Conservation (phyloP, 176 grass and related monocot genomes). For the Avena eriantha region DNA sequence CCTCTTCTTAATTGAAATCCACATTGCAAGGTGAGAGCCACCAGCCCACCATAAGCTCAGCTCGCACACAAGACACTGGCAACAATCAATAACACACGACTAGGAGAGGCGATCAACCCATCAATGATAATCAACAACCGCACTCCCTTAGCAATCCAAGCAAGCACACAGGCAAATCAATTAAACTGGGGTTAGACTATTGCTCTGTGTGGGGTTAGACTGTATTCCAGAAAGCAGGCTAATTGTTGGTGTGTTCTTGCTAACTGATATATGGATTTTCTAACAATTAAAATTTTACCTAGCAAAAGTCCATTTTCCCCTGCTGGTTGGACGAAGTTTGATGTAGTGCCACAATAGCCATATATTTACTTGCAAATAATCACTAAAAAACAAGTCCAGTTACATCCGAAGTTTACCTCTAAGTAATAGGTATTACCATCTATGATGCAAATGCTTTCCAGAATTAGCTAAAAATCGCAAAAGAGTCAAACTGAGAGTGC, state of each 20-base stretch:
- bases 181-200: no score
- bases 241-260: not conserved
- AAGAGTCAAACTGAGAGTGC: no score
- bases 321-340: constrained; percentile 16
- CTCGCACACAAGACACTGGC: no score
- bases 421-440: no score
- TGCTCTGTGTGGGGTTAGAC: not conserved
- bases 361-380: not conserved
- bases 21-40: not conserved
- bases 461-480: no score
- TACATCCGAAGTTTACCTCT: no score
- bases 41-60: not conserved
- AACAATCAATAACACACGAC: not conserved
- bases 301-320: not conserved
- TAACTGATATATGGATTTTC: not conserved
- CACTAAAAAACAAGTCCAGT: no score
- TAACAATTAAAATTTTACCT: not conserved
- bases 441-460: no score
- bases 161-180: not conserved
- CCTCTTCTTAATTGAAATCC: not conserved
- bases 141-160: not conserved
- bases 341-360: not conserved
- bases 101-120: not conserved
- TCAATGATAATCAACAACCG: not conserved
- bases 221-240: not conserved